Evolutionary conservation across 2,329 filamentous ascomycete genomes (phyloP).

Genomic region (Penicillium paneum): DNA sequence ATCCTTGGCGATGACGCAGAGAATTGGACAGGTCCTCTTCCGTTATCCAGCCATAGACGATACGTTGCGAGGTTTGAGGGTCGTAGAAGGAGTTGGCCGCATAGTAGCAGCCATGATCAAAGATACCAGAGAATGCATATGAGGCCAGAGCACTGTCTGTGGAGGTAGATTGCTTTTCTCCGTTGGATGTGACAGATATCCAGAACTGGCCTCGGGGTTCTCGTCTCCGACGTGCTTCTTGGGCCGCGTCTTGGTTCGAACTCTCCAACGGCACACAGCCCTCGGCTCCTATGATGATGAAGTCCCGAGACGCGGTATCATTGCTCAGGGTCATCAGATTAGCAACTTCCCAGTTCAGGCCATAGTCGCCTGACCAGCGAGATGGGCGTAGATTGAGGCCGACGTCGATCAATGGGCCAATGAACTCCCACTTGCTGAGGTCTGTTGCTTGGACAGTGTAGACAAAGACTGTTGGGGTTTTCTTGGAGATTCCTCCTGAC

Average conservation of each 20-base stretch:
- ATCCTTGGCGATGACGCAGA: slow-evolving; percentile 46
- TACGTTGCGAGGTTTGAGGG: slow-evolving; percentile 38
- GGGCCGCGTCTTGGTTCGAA: not conserved
- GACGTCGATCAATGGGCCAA: slow-evolving; percentile 45
- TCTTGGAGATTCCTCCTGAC: slow-evolving; percentile 46
- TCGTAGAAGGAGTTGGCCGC: slow-evolving; percentile 52
- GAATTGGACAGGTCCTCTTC: slow-evolving; percentile 50
- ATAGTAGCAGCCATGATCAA: slow-evolving; percentile 51
- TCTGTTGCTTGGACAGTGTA: slow-evolving; percentile 45
- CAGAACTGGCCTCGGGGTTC: slow-evolving; percentile 42
- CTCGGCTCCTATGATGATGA: slow-evolving; percentile 49
- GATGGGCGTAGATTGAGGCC: slow-evolving; percentile 41
- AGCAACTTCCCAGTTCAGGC: slow-evolving; percentile 52
- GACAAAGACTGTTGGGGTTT: slow-evolving; percentile 48
- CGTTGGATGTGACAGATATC: slow-evolving; percentile 40
- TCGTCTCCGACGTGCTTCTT: slow-evolving; percentile 19
- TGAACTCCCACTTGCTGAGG: slow-evolving; percentile 46
- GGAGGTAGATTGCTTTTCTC: not conserved
- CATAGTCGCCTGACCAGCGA: slow-evolving; percentile 51
- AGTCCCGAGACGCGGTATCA: slow-evolving; percentile 32
- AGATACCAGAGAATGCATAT: slow-evolving; percentile 44
- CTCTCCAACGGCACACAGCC: slow-evolving; percentile 31
- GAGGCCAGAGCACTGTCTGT: slow-evolving; percentile 25
- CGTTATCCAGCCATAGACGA: slow-evolving; percentile 52
- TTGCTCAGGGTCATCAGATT: slow-evolving; percentile 47